Conservation (phyloP, 179 eudicot species). For the Beta corolliflora region DNA sequence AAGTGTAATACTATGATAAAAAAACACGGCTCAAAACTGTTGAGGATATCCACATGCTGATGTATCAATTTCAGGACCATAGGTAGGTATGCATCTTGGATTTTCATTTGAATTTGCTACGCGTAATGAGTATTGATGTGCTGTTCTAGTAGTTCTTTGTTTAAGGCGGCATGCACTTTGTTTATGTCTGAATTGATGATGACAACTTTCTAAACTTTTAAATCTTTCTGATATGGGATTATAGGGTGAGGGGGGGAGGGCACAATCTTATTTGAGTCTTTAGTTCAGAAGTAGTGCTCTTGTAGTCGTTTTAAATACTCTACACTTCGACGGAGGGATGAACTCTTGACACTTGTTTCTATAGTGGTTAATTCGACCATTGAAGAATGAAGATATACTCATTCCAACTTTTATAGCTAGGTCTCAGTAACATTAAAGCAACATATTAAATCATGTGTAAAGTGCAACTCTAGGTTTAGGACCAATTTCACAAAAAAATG, state of each 20-base stretch:
- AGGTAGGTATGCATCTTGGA: conserved; percentile 9
- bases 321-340: neutral
- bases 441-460: neutral
- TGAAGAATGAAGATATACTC: neutral
- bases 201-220: neutral
- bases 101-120: conserved; percentile 12
- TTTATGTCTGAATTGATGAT: neutral
- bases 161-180: neutral
- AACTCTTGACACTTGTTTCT: neutral
- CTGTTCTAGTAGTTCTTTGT: neutral
- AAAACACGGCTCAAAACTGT: conserved; percentile 8
- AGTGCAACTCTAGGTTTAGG: neutral
- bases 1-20: conserved; percentile 8
- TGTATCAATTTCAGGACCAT: conserved; percentile 14
- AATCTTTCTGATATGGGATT: neutral
- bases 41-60: conserved; percentile 7
- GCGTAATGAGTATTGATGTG: conserved; percentile 2
- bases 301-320: neutral
- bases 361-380: neutral
- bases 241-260: neutral
- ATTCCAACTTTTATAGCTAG: neutral
- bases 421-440: neutral
- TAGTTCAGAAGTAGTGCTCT: neutral
- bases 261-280: neutral
- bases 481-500: neutral